Evolutionary conservation across 2,329 filamentous ascomycete genomes (phyloP).

Genomic region (Talaromyces funiculosus): DNA sequence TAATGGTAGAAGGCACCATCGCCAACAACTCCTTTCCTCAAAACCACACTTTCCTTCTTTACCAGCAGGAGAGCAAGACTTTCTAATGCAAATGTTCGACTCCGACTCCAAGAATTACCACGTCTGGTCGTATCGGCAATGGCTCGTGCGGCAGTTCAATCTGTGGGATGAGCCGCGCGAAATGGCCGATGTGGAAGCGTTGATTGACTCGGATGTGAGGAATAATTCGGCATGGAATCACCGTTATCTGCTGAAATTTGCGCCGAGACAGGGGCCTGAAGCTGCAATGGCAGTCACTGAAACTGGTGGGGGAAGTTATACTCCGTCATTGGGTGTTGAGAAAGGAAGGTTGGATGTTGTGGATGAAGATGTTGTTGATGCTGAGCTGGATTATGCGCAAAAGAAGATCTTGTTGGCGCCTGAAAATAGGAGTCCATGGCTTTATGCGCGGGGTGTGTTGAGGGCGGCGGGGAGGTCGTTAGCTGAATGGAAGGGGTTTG

Average conservation of each 20-base stretch:
- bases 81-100: conserved; percentile 73
- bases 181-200: conserved; percentile 62
- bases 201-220: conserved; percentile 74
- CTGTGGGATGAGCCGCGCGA: conserved; percentile 56
- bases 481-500: conserved; percentile 49
- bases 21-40: conserved; percentile 51
- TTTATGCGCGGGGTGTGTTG: conserved; percentile 75
- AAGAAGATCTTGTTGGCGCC: conserved; percentile 71
- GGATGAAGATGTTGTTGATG: conserved; percentile 59
- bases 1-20: conserved; percentile 48
- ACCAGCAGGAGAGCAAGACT: conserved; percentile 62
- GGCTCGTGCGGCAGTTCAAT: conserved; percentile 61
- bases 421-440: conserved; percentile 93
- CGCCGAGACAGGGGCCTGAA: conserved; percentile 46
- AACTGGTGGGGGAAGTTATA: no score
- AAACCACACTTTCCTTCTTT: conserved; percentile 47
- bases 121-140: conserved; percentile 91
- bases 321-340: no score
- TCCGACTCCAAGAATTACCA: conserved; percentile 97
- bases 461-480: conserved; percentile 55
- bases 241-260: conserved; percentile 87
- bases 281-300: conserved; percentile 27
- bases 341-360: conserved; percentile 41
- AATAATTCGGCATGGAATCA: conserved; percentile 99
- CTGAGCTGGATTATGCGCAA: conserved; percentile 71